phyloP scores from a whole-genome alignment of 176 grass and related monocot genomes.

The Elymus sibiricus region DNA sequence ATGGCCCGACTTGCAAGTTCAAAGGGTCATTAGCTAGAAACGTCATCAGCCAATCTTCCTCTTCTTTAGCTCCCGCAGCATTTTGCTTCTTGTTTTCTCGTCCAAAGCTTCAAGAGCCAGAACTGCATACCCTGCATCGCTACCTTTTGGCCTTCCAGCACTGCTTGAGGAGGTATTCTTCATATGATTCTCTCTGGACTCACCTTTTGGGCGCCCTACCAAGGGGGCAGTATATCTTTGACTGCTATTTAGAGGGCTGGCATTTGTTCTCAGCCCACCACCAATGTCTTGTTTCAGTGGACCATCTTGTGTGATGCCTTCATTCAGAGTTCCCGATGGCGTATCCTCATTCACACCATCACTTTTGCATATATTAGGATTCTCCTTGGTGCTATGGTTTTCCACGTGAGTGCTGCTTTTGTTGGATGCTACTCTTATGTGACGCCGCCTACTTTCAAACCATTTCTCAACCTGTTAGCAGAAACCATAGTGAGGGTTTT shows the following conservation, averaged over 20 bases:
- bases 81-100: constrained; percentile 19
- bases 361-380: constrained; percentile 2
- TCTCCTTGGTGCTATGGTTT: neutral
- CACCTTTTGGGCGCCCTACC: neutral
- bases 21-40: neutral
- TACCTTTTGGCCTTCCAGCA: neutral
- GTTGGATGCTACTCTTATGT: constrained; percentile 1
- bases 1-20: neutral
- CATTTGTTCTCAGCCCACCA: neutral
- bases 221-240: neutral
- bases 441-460: constrained; percentile 43
- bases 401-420: neutral
- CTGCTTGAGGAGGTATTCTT: neutral
- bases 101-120: neutral
- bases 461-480: constrained; percentile 47
- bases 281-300: neutral
- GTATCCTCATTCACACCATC: constrained; percentile 9
- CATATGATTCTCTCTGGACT: constrained; percentile 1
- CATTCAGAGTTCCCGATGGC: neutral
- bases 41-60: constrained; percentile 33
- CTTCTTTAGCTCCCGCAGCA: constrained; percentile 35
- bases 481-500: constrained; percentile 13
- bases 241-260: neutral
- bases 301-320: constrained; percentile 2
- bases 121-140: neutral